phyloP scores from a whole-genome alignment of 2,329 filamentous ascomycete genomes.

The Blastomyces parvus region DNA sequence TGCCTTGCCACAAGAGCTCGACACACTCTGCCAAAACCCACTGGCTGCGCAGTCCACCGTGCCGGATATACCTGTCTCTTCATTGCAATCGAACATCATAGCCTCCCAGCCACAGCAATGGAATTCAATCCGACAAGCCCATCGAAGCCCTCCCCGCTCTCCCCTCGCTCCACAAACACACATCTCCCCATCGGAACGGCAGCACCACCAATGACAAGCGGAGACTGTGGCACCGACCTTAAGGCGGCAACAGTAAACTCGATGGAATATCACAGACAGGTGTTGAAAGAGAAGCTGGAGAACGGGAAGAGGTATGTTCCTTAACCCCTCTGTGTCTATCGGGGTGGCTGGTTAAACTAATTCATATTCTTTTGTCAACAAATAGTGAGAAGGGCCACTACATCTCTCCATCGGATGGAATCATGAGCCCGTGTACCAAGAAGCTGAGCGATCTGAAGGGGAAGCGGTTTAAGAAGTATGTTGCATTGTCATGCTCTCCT shows the following conservation, averaged over 20 bases:
- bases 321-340: slow-evolving; percentile 7
- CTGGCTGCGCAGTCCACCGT: background rate
- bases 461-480: slow-evolving; percentile 41
- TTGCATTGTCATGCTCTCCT: background rate
- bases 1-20: background rate
- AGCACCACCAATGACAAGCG: slow-evolving; percentile 1
- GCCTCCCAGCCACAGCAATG: slow-evolving; percentile 19
- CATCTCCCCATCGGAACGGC: slow-evolving; percentile 15
- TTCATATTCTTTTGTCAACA: background rate
- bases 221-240: slow-evolving; percentile 22
- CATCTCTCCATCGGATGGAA: slow-evolving; percentile 41
- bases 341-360: background rate
- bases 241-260: slow-evolving; percentile 28
- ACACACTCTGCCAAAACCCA: background rate
- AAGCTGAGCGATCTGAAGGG: slow-evolving; percentile 42
- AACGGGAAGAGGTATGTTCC: slow-evolving; percentile 34
- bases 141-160: slow-evolving; percentile 26
- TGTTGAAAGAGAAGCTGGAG: slow-evolving; percentile 34
- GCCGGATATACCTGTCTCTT: background rate
- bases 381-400: slow-evolving; percentile 30
- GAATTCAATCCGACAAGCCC: slow-evolving; percentile 18
- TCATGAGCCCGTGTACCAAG: slow-evolving; percentile 43
- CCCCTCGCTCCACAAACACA: slow-evolving; percentile 37
- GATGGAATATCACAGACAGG: slow-evolving; percentile 37
- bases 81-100: background rate